Base-by-base conservation (phyloP, 306 rosid genomes). In the Fragaria vesca region DNA sequence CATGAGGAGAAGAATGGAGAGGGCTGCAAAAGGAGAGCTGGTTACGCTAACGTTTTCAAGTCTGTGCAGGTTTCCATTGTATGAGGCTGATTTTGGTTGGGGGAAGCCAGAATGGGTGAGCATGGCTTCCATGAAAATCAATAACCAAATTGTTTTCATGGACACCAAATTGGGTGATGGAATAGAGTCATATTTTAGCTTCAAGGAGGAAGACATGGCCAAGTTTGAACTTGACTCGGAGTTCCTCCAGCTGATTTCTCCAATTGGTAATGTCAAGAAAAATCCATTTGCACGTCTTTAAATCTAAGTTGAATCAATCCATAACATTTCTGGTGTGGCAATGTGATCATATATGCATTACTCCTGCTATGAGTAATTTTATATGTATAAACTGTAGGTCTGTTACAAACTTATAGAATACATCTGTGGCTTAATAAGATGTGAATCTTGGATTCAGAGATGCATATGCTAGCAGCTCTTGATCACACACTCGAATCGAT, bases 81-180 rank as follows among this genome's bases (percentile, higher is more conserved):
- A 83, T 46, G 83, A 79, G 1, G 70, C 67, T 1, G 83, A 83
- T 78, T 83, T 83, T 13, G 86, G 86, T 21, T 83, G 86, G 86
- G 86, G 86, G 61, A 69, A 50, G 28, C 86, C 86, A 3, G 36
- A 42, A 20, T 79, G 84, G 87, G 78, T 76, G 13, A 72, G 77
- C 71, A 61, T 71, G 20, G 66, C 76, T 8, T 5, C 75, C 8
- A 55, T 78, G 24, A 4, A 13, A 54, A 28, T 80, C 43, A 50
- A 20, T 17, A 80, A 84, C 50, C 48, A 73, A 24, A 36, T 78
- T 3, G 69, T 46, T 66, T 66, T 74, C 69, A 43, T 80, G 79
- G 83, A 74, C 26, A 71, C 69, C 55, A 73, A 67, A 67, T 38
- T 3, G 42, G 61, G 63, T 28, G 73, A 74, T 51, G 83, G 69